A percentile compares a stretch with the other conserved stretches of the same genome.
Conservation (phyloP, 176 grass and related monocot species). For the Puya raimondii region DNA sequence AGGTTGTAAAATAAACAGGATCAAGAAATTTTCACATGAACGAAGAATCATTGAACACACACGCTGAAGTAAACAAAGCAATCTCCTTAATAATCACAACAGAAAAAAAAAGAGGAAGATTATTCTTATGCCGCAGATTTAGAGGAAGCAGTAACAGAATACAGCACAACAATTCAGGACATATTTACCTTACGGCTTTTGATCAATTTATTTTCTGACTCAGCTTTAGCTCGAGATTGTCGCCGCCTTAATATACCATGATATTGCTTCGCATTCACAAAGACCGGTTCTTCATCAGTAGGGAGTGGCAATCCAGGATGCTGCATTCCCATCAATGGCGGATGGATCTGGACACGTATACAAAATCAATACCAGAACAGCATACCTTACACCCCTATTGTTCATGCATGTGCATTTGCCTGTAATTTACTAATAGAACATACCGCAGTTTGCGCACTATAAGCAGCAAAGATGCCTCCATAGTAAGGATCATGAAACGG, state of each 20-base stretch:
- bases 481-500: constrained; percentile 66
- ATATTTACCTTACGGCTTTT: constrained; percentile 67
- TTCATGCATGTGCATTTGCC: too few relatives aligned
- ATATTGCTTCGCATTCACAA: constrained; percentile 81
- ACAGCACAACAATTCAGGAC: not conserved
- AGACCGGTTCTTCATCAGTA: constrained; percentile 77
- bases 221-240: constrained; percentile 80
- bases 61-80: not conserved
- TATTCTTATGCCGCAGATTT: not conserved
- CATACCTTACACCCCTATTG: too few relatives aligned
- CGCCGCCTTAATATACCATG: constrained; percentile 72
- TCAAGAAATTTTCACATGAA: not conserved
- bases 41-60: not conserved
- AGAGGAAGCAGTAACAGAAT: not conserved
- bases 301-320: constrained; percentile 51
- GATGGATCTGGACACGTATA: constrained; percentile 40
- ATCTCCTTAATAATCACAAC: too few relatives aligned
- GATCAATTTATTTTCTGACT: constrained; percentile 65
- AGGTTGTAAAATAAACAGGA: not conserved
- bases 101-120: too few relatives aligned
- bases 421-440: not conserved
- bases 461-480: constrained; percentile 64
- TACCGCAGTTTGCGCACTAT: constrained; percentile 63
- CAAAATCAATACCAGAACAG: constrained; percentile 11
- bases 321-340: constrained; percentile 55